These are phyloP conservation scores for Trichophyton verrucosum DNA, from an alignment of 2,329 filamentous ascomycete genomes.

Conservation along the genomic window DNA sequence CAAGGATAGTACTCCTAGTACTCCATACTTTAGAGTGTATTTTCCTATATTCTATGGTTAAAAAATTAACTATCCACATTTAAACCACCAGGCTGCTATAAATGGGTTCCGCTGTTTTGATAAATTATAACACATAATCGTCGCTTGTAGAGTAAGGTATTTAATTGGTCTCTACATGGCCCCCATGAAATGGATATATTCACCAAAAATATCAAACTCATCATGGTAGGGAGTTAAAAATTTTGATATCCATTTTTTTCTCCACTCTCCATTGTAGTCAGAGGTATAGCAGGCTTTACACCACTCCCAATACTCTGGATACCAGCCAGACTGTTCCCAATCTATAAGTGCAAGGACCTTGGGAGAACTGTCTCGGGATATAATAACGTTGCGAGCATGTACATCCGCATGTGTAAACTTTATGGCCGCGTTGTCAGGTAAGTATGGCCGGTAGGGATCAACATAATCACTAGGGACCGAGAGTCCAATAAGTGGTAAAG, in stretches of 20 bases:
- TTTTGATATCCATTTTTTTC: background rate
- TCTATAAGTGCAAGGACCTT: slow-evolving; percentile 20
- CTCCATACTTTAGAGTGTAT: too few relatives aligned
- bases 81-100: too few relatives aligned
- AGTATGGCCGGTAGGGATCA: slow-evolving; percentile 14
- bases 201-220: too few relatives aligned
- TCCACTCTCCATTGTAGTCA: background rate
- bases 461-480: slow-evolving; percentile 5
- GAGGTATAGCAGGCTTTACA: slow-evolving; percentile 16
- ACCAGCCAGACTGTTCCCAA: slow-evolving; percentile 24
- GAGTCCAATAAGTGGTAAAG: slow-evolving; percentile 20
- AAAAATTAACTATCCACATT: too few relatives aligned
- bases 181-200: too few relatives aligned
- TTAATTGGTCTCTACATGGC: too few relatives aligned
- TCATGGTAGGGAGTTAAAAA: too few relatives aligned
- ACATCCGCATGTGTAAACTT: slow-evolving; percentile 18
- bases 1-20: too few relatives aligned
- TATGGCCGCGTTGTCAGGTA: slow-evolving; percentile 19
- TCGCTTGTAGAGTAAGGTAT: too few relatives aligned
- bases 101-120: too few relatives aligned
- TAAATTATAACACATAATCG: too few relatives aligned
- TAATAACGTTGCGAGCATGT: slow-evolving; percentile 16
- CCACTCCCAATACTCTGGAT: slow-evolving; percentile 26
- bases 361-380: slow-evolving; percentile 16
- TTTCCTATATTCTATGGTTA: too few relatives aligned